Evolutionary conservation across 2,329 filamentous ascomycete species (phyloP).

Genomic region (Sporothrix variecibatus): DNA sequence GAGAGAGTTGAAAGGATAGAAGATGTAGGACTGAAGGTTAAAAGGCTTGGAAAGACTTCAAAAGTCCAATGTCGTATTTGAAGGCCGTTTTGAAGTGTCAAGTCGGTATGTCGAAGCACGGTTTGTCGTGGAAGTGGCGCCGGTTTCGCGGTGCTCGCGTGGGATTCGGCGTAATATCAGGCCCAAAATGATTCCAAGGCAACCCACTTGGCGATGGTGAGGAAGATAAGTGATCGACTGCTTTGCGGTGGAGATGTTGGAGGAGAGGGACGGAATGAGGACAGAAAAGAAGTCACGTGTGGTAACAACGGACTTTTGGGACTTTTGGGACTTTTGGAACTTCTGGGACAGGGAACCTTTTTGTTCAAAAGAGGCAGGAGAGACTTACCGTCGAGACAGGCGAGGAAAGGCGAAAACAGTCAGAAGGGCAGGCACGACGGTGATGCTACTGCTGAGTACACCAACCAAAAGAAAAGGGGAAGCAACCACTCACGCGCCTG

Average conservation of each 20-base stretch:
- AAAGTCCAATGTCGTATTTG: no score
- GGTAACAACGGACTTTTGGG: background rate
- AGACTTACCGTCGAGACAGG: no score
- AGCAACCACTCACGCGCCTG: background rate
- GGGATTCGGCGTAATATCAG: constrained; percentile 1
- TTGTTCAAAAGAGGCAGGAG: constrained; percentile 1
- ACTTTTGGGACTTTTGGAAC: background rate
- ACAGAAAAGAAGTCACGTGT: background rate
- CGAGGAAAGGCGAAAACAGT: background rate
- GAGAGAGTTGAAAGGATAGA: background rate
- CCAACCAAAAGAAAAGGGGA: background rate
- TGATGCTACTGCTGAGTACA: background rate
- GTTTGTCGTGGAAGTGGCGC: background rate
- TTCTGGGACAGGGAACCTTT: background rate
- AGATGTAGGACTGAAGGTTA: background rate
- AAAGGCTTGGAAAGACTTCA: background rate
- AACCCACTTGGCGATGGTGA: background rate
- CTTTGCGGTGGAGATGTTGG: background rate
- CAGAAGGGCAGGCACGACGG: background rate
- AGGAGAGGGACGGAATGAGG: background rate
- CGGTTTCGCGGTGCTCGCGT: background rate
- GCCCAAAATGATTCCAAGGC: background rate
- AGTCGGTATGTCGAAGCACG: background rate
- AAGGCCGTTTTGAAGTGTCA: background rate
- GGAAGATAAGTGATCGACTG: background rate